Conservation (phyloP, 441 rosid genomes). For the Syzygium malaccense region DNA sequence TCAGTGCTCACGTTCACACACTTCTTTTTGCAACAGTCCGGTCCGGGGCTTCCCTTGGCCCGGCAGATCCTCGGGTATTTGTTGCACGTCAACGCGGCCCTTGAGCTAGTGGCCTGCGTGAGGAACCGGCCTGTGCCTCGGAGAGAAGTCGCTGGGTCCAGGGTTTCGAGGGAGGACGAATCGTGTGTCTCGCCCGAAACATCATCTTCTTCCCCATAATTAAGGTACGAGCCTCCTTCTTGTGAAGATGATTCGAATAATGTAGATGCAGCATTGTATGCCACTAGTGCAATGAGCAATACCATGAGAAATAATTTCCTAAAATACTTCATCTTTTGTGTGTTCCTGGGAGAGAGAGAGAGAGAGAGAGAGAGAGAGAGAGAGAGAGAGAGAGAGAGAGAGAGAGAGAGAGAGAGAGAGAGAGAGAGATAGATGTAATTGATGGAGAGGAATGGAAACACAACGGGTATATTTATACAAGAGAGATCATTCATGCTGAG, state of each 20-base stretch:
- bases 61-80: not conserved
- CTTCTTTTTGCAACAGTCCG: conserved; percentile 22
- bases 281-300: not conserved
- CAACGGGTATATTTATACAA: not conserved
- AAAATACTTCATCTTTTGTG: not conserved
- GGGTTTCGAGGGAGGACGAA: not conserved
- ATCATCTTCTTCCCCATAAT: not conserved
- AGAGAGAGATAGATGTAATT: not conserved
- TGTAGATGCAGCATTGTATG: not conserved
- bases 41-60: conserved; percentile 13
- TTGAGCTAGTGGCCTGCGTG: not conserved
- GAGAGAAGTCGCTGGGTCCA: not conserved
- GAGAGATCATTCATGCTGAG: not conserved
- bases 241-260: not conserved
- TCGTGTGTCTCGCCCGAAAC: not conserved
- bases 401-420: not conserved
- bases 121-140: not conserved
- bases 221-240: not conserved
- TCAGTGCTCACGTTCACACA: conserved; percentile 22
- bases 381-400: not conserved
- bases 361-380: not conserved
- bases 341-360: not conserved
- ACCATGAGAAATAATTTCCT: not conserved
- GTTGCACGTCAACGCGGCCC: not conserved
- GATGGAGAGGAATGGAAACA: not conserved